phyloP scores from a whole-genome alignment of 2,329 filamentous ascomycete genomes.

The Xylariaceae sp. region DNA sequence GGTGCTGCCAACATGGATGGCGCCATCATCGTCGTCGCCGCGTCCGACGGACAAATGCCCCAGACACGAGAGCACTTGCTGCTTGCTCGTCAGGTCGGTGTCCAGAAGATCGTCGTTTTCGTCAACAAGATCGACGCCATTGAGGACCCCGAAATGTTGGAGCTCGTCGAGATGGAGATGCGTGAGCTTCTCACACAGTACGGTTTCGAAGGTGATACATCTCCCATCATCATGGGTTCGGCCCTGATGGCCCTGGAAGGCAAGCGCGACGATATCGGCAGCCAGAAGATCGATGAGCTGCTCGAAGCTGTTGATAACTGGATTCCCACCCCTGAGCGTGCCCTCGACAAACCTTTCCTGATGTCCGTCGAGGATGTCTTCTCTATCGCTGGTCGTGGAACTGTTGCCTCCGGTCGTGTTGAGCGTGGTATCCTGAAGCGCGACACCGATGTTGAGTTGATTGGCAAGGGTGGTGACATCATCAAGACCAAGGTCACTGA shows the following conservation, averaged over 20 bases:
- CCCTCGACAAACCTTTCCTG: conserved; percentile 96
- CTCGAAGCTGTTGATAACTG: conserved; percentile 84
- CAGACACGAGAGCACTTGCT: conserved; percentile 98
- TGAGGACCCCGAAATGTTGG: conserved; percentile 98
- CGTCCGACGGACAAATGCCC: conserved; percentile 98
- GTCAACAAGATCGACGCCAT: conserved; percentile 99
- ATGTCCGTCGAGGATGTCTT: conserved; percentile 96
- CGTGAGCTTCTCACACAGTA: conserved; percentile 89
- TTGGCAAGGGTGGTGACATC: conserved; percentile 73
- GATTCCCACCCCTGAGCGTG: conserved; percentile 93
- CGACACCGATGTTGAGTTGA: conserved; percentile 88
- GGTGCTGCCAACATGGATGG: conserved; percentile 99
- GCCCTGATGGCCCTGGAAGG: conserved; percentile 89
- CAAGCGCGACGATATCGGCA: conserved; percentile 81
- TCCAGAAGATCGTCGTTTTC: conserved; percentile 97
- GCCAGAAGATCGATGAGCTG: conserved; percentile 83
- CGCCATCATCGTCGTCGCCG: conserved; percentile 96
- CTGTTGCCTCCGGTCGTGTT: conserved; percentile 92
- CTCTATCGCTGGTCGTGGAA: conserved; percentile 88
- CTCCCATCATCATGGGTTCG: conserved; percentile 94
- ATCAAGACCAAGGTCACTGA: conserved; percentile 99
- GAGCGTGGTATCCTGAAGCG: conserved; percentile 93
- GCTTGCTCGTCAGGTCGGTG: conserved; percentile 95
- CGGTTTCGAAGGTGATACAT: conserved; percentile 97
- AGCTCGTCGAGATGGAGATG: conserved; percentile 99